Percentiles rank a stretch among this genome's conserved stretches.
Evolutionary conservation across 176 grass and related monocot species (phyloP).

Genomic region (Zoysia pacifica): DNA sequence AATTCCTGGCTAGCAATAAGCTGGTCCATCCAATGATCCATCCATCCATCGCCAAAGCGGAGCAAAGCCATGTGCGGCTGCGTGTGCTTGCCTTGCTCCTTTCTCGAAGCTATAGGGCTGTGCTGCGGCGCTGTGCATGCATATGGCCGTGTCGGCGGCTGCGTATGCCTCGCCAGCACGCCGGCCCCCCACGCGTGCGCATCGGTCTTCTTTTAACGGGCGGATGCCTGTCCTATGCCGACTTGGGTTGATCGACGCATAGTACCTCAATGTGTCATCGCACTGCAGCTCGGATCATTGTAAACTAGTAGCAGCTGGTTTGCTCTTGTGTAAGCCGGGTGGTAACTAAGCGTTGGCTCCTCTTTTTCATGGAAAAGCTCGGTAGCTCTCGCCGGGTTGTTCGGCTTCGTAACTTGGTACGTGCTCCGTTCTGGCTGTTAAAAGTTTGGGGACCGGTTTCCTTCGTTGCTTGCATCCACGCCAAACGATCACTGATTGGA

Average conservation of each 20-base stretch:
- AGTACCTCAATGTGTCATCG: not conserved
- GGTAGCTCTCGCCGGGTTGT: not conserved
- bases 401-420: not conserved
- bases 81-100: slow-evolving; percentile 21
- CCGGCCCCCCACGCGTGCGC: slow-evolving; percentile 18
- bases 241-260: not conserved
- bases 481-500: not conserved
- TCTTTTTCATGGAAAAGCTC: not conserved
- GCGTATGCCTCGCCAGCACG: slow-evolving; percentile 8
- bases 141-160: slow-evolving; percentile 33
- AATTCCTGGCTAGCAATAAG: not conserved
- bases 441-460: not conserved
- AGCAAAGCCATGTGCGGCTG: slow-evolving; percentile 38
- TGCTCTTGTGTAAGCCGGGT: not conserved
- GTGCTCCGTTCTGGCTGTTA: not conserved
- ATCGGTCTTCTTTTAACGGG: slow-evolving; percentile 25
- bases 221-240: not conserved
- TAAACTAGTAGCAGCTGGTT: too few relatives aligned
- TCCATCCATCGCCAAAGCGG: slow-evolving; percentile 19
- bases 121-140: slow-evolving; percentile 18
- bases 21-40: slow-evolving; percentile 18
- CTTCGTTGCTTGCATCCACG: not conserved
- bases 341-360: not conserved
- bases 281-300: not conserved
- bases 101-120: not conserved